These are phyloP conservation scores for Coelastrella sp. DNA, from an alignment of 139 green algal species.

Conservation along the genomic window DNA sequence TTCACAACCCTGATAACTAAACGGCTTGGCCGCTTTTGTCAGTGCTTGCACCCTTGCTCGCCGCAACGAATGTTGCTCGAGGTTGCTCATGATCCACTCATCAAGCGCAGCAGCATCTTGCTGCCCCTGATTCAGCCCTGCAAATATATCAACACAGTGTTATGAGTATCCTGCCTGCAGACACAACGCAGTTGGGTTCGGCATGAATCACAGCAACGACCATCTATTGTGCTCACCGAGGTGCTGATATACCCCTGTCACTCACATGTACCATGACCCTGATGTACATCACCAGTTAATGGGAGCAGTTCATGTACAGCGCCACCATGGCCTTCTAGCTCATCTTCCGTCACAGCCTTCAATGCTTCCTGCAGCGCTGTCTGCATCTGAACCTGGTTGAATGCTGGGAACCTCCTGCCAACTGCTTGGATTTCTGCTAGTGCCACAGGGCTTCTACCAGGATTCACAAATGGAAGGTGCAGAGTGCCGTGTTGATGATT, in stretches of 20 bases:
- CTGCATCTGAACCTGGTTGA: constrained; percentile 50
- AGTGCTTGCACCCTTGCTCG: constrained; percentile 18
- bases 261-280: no score
- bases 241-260: no score
- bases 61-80: not conserved
- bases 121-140: not conserved
- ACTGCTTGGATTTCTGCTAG: constrained; percentile 53
- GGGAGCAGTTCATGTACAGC: not conserved
- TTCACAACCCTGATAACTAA: constrained; percentile 16
- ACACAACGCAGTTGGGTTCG: no score
- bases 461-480: constrained; percentile 48
- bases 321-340: not conserved
- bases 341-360: not conserved
- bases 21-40: constrained; percentile 24
- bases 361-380: constrained; percentile 24
- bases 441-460: constrained; percentile 43
- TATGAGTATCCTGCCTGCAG: no score
- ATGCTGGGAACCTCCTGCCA: not conserved
- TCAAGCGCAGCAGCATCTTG: not conserved
- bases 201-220: no score
- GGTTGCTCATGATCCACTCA: constrained; percentile 22
- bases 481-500: constrained; percentile 69
- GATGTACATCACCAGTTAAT: no score
- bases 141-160: no score
- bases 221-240: no score